Evolutionary conservation across 2,329 filamentous ascomycete genomes (phyloP), one percentile per base, ranked within the genome.

Genomic region (Aspergillus viridinutans): DNA sequence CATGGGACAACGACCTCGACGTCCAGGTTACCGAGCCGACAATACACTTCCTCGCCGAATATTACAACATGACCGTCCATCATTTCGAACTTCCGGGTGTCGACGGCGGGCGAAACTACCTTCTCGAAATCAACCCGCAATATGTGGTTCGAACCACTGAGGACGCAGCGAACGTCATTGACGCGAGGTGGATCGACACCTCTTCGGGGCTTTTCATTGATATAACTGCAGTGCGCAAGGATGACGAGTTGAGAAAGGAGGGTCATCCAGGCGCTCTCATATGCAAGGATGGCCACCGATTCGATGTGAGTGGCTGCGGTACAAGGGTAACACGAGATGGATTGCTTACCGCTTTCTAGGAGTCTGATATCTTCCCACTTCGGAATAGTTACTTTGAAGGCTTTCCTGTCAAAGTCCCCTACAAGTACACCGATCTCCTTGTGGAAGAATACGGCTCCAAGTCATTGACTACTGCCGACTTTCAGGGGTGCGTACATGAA

Each of bases 21-120:
- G 81, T 85, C 12, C 81, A 85, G 67, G 77, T 86, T 17, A 80
- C 81, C 5, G 81, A 84, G 64, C 64, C 70, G 12, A 80, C 80
- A 0, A 82, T 85, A 53, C 68, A 76, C n/a, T 82, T 82, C 67
- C 73, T 86, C 5, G 83, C 81, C 9, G 70, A 73, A 25, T 84
- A 83, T 69, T 84, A 85, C 72, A 86, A 86, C 64, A 85, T 85
- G 82, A 85, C 81, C 0, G 77, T 85, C 23, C 81, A 85, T 61
- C 74, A 76, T 54, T 80, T 76, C 63, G 67, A 72, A 1, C 64
- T 79, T 12, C 71, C 75, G 14, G 67, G 69, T 50, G 61, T 72
- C 55, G 38, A 72, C 10, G 66, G 65, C 21, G 67, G 70, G 21
- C 67, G 74, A 14, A 74, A 77, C 20, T 86, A 84, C 63, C 69